These are phyloP conservation scores for Lodderomyces theae DNA, from an alignment of 1,139 yeast species.

Conservation along the genomic window DNA sequence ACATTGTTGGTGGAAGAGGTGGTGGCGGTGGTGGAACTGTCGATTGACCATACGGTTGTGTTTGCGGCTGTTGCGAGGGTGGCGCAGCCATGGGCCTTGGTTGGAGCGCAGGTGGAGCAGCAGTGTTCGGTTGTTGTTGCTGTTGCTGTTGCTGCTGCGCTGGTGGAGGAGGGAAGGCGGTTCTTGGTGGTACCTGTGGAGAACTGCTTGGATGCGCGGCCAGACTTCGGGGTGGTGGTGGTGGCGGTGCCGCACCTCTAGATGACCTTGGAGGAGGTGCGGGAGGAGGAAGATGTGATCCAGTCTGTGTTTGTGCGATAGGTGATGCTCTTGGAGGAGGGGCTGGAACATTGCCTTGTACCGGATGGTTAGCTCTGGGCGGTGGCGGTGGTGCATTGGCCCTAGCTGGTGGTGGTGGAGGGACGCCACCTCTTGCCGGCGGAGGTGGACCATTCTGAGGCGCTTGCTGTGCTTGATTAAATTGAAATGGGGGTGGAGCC, in stretches of 20 bases:
- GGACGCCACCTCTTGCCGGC: constrained; percentile 4
- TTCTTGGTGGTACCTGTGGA: constrained; percentile 12
- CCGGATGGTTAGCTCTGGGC: constrained; percentile 10
- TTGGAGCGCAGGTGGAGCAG: constrained; percentile 26
- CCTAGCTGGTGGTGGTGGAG: constrained; percentile 12
- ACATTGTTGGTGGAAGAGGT: constrained; percentile 17
- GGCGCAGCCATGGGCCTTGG: constrained; percentile 13
- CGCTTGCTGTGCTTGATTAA: constrained; percentile 6
- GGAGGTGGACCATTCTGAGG: constrained; percentile 7
- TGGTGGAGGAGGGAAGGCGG: constrained; percentile 19
- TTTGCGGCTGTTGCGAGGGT: constrained; percentile 8
- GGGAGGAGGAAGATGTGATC: constrained; percentile 17
- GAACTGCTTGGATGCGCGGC: constrained; percentile 3
- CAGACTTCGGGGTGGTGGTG: constrained; percentile 12
- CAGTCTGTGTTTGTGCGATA: constrained; percentile 10
- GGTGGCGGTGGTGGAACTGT: constrained; percentile 23
- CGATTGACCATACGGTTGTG: constrained; percentile 6
- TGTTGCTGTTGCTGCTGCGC: constrained; percentile 16
- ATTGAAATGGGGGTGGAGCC: constrained; percentile 9
- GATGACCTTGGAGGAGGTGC: constrained; percentile 34
- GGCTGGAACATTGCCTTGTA: constrained; percentile 10
- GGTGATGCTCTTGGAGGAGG: constrained; percentile 13
- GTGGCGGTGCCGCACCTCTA: constrained; percentile 20
- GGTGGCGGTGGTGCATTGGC: constrained; percentile 20
- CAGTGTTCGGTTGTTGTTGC: constrained; percentile 23